A percentile compares a stretch with the other conserved stretches of the same genome.
These are phyloP conservation scores for Cenchrus americanus DNA, from an alignment of 176 grass and related monocot genomes.

Conservation along the genomic window DNA sequence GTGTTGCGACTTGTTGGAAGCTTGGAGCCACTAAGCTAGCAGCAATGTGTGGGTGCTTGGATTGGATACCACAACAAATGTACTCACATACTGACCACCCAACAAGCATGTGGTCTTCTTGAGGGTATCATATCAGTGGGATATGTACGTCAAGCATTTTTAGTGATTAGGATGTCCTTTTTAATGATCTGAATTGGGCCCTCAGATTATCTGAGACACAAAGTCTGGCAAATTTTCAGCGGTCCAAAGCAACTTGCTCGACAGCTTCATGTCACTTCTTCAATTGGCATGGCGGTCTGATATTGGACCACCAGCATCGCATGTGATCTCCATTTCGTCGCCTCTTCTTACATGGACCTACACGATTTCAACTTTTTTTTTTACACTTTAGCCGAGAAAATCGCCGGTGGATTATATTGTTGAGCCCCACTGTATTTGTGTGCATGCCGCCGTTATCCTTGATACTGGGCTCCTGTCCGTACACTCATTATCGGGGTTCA, in stretches of 20 bases:
- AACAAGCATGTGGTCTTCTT: no score
- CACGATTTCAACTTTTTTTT: background rate
- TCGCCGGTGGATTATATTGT: no score
- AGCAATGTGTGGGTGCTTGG: background rate
- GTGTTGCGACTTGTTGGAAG: background rate
- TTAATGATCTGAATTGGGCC: background rate
- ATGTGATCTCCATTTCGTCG: conserved; percentile 6
- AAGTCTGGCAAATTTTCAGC: background rate
- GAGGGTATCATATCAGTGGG: background rate
- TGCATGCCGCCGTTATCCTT: no score
- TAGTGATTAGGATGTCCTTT: background rate
- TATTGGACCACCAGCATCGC: no score
- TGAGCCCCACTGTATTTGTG: background rate
- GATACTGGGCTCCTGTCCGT: background rate
- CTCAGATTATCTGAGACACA: background rate
- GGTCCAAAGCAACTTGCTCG: background rate
- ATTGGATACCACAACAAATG: conserved; percentile 6
- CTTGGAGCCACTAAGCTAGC: background rate
- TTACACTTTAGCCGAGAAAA: background rate
- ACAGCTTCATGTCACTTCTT: conserved; percentile 15
- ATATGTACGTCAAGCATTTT: background rate
- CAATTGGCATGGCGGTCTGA: background rate
- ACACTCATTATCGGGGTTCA: background rate
- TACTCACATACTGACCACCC: conserved; percentile 9
- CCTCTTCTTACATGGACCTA: conserved; percentile 18